These are phyloP conservation scores for Pelargonium nanum DNA, from an alignment of 345 rosid genomes.

Conservation along the genomic window DNA sequence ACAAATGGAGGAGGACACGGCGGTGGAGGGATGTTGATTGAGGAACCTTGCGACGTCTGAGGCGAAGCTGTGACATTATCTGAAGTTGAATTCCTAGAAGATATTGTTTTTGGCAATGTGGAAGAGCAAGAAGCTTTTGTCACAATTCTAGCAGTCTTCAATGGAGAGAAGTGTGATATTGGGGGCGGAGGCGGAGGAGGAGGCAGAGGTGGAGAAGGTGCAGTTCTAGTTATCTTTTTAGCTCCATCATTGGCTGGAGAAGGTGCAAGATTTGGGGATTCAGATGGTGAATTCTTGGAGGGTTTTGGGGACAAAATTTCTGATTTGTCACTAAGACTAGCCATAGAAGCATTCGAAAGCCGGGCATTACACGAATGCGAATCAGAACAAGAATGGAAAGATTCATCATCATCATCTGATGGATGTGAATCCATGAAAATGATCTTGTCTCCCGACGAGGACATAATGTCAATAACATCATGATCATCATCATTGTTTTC, in stretches of 20 bases:
- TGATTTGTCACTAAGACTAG: constrained; percentile 25
- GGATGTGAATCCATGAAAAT: constrained; percentile 31
- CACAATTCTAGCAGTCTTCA: constrained; percentile 5
- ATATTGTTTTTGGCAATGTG: constrained; percentile 15
- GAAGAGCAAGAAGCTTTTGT: constrained; percentile 22
- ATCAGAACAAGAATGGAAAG: constrained; percentile 69
- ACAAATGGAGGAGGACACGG: constrained; percentile 51
- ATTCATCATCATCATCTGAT: constrained; percentile 50
- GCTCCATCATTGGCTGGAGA: constrained; percentile 7
- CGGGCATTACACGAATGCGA: constrained; percentile 38
- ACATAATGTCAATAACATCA: constrained; percentile 32
- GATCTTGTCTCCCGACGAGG: constrained; percentile 21
- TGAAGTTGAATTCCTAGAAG: constrained; percentile 19
- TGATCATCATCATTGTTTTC: constrained; percentile 19
- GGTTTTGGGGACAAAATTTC: constrained; percentile 23
- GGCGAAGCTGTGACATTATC: constrained; percentile 15
- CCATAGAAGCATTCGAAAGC: constrained; percentile 58
- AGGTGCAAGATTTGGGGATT: background rate
- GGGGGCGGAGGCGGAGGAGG: constrained; percentile 21
- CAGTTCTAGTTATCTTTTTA: constrained; percentile 10
- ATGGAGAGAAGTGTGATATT: constrained; percentile 7
- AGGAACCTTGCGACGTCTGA: constrained; percentile 11
- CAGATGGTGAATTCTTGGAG: constrained; percentile 14
- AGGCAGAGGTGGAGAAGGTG: constrained; percentile 20
- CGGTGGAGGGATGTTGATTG: constrained; percentile 38